phyloP scores from a whole-genome alignment of 768 basidiomycete species.

The Pholiota molesta region DNA sequence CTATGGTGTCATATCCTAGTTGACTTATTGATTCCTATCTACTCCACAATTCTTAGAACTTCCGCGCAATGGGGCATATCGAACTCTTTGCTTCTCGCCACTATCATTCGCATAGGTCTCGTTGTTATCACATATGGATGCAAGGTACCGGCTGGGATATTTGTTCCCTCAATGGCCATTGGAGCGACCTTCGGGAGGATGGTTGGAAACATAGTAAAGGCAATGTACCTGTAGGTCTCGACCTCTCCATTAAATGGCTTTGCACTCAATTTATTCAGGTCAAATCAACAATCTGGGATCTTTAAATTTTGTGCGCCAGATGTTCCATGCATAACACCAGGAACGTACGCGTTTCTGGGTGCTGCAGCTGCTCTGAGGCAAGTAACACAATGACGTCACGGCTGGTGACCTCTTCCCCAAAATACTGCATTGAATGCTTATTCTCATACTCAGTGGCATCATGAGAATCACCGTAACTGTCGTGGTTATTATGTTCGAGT shows the following conservation, averaged over 20 bases:
- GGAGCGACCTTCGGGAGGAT: conserved; percentile 97
- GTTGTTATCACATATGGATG: conserved; percentile 94
- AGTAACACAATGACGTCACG: conserved; percentile 18
- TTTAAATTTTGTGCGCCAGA: conserved; percentile 92
- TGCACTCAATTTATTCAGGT: conserved; percentile 42
- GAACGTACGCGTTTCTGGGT: conserved; percentile 96
- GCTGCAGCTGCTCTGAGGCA: conserved; percentile 95
- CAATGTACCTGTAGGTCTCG: conserved; percentile 73
- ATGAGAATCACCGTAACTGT: conserved; percentile 98
- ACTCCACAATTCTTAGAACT: conserved; percentile 50
- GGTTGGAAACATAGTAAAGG: conserved; percentile 96
- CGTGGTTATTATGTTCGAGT: conserved; percentile 99
- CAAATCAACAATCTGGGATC: conserved; percentile 82
- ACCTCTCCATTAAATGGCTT: background rate
- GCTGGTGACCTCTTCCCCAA: conserved; percentile 3
- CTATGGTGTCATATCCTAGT: background rate
- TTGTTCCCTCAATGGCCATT: conserved; percentile 98
- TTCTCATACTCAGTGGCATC: conserved; percentile 65
- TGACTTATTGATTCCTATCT: background rate
- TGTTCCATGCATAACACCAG: conserved; percentile 96
- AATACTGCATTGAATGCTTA: background rate
- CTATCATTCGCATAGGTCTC: conserved; percentile 82
- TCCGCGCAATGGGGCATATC: conserved; percentile 93
- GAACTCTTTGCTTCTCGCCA: conserved; percentile 90
- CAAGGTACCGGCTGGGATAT: conserved; percentile 97